Evolutionary conservation across 306 rosid species (phyloP).

Genomic region (Citrullus colocynthis): DNA sequence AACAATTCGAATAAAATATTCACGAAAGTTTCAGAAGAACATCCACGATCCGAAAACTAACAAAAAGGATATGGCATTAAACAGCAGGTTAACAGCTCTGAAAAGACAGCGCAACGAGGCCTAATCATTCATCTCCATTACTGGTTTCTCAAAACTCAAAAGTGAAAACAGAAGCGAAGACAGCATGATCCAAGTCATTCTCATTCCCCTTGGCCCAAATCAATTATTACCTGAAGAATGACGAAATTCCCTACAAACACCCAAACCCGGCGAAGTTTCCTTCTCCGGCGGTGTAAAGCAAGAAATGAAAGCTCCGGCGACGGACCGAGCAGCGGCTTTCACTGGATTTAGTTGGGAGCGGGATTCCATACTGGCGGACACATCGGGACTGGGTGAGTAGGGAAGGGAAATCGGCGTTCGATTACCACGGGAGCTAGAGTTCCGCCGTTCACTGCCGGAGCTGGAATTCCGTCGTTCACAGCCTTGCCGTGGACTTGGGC

Average conservation of each 20-base stretch:
- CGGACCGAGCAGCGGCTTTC: constrained; percentile 37
- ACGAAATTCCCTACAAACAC: constrained; percentile 29
- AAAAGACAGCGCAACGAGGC: background rate
- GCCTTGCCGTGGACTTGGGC: constrained; percentile 8
- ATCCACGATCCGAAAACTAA: background rate
- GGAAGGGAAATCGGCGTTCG: constrained; percentile 15
- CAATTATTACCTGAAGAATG: constrained; percentile 31
- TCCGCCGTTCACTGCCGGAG: constrained; percentile 25
- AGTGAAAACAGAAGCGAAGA: background rate
- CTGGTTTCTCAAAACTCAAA: background rate
- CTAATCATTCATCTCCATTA: background rate
- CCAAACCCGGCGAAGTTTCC: constrained; percentile 25
- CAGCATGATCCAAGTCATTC: background rate
- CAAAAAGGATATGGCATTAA: background rate
- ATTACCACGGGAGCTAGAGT: constrained; percentile 22
- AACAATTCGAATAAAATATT: background rate
- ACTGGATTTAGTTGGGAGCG: constrained; percentile 22
- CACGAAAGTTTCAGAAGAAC: background rate
- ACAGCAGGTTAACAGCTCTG: background rate
- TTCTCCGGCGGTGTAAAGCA: constrained; percentile 76
- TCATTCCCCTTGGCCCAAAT: background rate
- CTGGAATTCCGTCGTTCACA: constrained; percentile 19
- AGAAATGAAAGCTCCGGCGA: constrained; percentile 38
- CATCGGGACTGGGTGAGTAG: constrained; percentile 27
- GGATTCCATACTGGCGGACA: constrained; percentile 18